phyloP scores from a whole-genome alignment of 2,329 filamentous ascomycete genomes.

The Aspergillus udagawae region DNA sequence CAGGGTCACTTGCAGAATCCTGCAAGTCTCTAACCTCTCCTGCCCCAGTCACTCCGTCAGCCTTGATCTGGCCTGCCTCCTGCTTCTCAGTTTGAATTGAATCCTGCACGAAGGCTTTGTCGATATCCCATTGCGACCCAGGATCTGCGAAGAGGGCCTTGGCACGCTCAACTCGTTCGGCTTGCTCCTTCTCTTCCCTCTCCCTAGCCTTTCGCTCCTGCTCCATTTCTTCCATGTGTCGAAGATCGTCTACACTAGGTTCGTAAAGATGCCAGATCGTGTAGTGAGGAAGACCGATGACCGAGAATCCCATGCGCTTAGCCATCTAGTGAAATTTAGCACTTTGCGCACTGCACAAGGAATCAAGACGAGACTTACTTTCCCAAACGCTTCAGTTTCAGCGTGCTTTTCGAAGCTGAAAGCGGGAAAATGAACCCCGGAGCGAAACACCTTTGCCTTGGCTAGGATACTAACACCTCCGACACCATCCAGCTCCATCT shows the following conservation, averaged over 20 bases:
- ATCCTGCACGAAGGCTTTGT: slow-evolving; percentile 74
- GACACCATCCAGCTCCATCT: slow-evolving; percentile 98
- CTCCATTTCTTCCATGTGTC: slow-evolving; percentile 99
- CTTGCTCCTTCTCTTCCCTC: slow-evolving; percentile 70
- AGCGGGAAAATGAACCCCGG: slow-evolving; percentile 93
- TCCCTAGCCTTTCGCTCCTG: slow-evolving; percentile 75
- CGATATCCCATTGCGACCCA: slow-evolving; percentile 80
- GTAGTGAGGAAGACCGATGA: slow-evolving; percentile 93
- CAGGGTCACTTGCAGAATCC: slow-evolving; percentile 19
- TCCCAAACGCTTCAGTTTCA: slow-evolving; percentile 97
- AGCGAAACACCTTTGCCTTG: slow-evolving; percentile 91
- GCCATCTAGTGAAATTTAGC: slow-evolving; percentile 67
- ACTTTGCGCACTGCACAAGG: background rate
- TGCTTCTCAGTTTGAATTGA: slow-evolving; percentile 57
- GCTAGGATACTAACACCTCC: slow-evolving; percentile 96
- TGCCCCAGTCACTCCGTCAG: background rate
- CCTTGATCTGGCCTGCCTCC: slow-evolving; percentile 15
- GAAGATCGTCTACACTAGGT: slow-evolving; percentile 94
- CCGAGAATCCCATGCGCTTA: slow-evolving; percentile 90
- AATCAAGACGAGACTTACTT: slow-evolving; percentile 55
- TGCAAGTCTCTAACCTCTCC: slow-evolving; percentile 12
- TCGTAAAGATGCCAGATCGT: slow-evolving; percentile 99
- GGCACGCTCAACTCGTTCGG: slow-evolving; percentile 70
- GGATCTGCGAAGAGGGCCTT: slow-evolving; percentile 76
- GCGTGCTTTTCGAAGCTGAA: slow-evolving; percentile 99